Evolutionary conservation across 2,329 filamentous ascomycete species (phyloP).

Genomic region (Cordyceps javanica): DNA sequence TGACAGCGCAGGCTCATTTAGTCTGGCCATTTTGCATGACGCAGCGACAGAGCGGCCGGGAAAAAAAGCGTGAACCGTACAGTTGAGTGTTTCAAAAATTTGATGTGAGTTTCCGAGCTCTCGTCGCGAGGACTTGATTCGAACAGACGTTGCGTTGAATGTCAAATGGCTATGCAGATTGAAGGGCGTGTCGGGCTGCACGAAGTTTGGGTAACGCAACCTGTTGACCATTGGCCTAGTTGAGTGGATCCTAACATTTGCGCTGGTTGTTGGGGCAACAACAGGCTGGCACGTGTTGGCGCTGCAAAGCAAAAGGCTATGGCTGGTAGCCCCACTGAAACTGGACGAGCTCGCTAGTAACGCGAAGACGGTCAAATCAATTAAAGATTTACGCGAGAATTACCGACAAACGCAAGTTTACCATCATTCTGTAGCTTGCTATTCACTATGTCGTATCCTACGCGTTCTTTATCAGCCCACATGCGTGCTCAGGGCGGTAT

Average conservation of each 20-base stretch:
- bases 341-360: not conserved
- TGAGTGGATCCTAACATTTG: not conserved
- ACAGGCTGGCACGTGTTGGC: not conserved
- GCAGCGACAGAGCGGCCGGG: not conserved
- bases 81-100: not conserved
- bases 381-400: constrained; percentile 1
- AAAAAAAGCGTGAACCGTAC: not conserved
- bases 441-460: constrained; percentile 47
- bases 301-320: not conserved
- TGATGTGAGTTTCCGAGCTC: not conserved
- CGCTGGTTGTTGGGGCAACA: constrained; percentile 6
- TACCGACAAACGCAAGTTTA: not conserved
- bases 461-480: constrained; percentile 56
- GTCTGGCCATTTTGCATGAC: constrained; percentile 62
- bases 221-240: constrained; percentile 8
- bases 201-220: not conserved
- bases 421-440: not conserved
- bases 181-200: not conserved
- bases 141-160: not conserved
- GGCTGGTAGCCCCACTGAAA: not conserved
- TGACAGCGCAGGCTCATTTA: constrained; percentile 67
- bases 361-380: not conserved
- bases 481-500: constrained; percentile 56
- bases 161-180: not conserved
- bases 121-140: not conserved